Percentiles rank a stretch among this genome's conserved stretches.
Conservation (phyloP, 2,329 filamentous ascomycete genomes). For the Apiospora sp. region DNA sequence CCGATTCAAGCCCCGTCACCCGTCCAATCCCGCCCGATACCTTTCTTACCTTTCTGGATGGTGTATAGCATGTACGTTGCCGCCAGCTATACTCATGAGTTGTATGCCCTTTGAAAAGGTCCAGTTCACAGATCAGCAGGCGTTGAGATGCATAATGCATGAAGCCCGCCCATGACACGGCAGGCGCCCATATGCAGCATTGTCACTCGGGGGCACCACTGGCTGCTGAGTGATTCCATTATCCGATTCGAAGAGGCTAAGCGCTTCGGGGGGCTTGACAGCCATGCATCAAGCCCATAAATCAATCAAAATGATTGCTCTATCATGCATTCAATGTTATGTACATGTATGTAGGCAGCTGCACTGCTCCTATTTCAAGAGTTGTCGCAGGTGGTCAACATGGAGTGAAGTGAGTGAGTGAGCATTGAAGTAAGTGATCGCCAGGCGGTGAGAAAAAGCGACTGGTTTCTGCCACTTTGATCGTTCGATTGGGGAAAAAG, state of each 20-base stretch:
- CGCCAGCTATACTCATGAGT: background rate
- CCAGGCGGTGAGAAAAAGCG: constrained; percentile 17
- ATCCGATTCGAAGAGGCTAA: constrained; percentile 3
- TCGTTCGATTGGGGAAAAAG: constrained; percentile 23
- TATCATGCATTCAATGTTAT: background rate
- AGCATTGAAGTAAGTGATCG: background rate
- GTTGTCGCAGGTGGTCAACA: background rate
- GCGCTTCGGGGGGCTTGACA: background rate
- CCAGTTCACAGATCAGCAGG: background rate
- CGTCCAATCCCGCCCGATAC: background rate
- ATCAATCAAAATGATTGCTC: background rate
- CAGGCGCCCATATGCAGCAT: background rate
- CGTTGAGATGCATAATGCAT: background rate
- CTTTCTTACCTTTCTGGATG: background rate
- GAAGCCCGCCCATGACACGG: background rate
- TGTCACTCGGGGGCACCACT: background rate
- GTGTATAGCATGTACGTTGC: background rate
- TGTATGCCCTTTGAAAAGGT: no score
- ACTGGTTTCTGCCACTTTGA: constrained; percentile 12
- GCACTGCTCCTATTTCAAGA: background rate
- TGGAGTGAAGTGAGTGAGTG: background rate
- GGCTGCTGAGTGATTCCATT: background rate
- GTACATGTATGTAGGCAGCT: background rate
- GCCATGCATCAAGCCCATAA: background rate
- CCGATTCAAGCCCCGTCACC: background rate